These are phyloP conservation scores for Termitomyces sp. DNA, from an alignment of 768 basidiomycete genomes.

Conservation along the genomic window DNA sequence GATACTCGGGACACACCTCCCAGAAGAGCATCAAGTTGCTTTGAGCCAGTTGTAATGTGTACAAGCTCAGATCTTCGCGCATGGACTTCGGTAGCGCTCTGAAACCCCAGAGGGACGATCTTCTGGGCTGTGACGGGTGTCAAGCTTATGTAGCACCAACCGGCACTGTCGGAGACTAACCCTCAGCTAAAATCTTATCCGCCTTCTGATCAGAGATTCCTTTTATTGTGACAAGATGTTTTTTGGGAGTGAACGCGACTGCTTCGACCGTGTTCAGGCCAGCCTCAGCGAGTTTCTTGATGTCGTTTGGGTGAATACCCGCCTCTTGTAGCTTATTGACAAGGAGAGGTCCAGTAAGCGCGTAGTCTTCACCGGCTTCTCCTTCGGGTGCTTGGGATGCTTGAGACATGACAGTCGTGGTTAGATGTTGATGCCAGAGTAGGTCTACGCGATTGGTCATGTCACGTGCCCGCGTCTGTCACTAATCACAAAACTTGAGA, in stretches of 20 bases:
- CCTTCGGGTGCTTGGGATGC: constrained; percentile 39
- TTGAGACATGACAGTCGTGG: constrained; percentile 45
- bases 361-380: constrained; percentile 49
- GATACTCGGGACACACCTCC: constrained; percentile 53
- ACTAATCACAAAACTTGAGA: too few relatives aligned
- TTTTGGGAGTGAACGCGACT: constrained; percentile 96
- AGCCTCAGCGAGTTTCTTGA: constrained; percentile 91
- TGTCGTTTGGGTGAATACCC: constrained; percentile 85
- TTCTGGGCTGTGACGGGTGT: constrained; percentile 64
- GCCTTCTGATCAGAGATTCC: constrained; percentile 97
- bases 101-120: constrained; percentile 95
- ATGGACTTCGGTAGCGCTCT: constrained; percentile 97
- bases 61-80: constrained; percentile 92
- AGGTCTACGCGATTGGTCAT: constrained; percentile 4
- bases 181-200: constrained; percentile 91
- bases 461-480: constrained; percentile 13
- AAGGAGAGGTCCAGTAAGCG: constrained; percentile 76
- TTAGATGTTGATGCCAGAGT: not conserved
- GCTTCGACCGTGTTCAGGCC: constrained; percentile 93
- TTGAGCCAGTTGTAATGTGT: constrained; percentile 94
- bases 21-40: constrained; percentile 90
- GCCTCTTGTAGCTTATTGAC: constrained; percentile 83
- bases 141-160: constrained; percentile 4
- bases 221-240: constrained; percentile 83
- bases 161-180: constrained; percentile 35